Conservation (phyloP, 2,329 filamentous ascomycete species). For the Fusarium hostae region DNA sequence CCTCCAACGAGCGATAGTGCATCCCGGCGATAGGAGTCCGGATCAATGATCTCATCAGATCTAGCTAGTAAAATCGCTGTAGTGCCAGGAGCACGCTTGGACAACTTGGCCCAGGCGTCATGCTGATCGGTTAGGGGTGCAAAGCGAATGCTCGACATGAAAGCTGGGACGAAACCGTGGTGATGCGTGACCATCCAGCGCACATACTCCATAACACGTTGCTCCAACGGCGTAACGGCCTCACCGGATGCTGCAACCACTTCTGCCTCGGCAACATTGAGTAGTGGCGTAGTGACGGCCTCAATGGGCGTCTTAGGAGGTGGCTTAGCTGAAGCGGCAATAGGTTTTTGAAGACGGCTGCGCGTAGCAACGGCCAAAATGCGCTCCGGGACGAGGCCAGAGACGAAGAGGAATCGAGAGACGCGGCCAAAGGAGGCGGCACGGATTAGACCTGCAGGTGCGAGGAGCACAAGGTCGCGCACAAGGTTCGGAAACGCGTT, state of each 20-base stretch:
- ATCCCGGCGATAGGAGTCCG: constrained; percentile 60
- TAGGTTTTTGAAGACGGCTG: constrained; percentile 60
- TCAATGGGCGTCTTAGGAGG: constrained; percentile 41
- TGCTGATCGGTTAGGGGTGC: constrained; percentile 66
- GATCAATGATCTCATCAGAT: constrained; percentile 63
- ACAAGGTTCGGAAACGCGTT: constrained; percentile 77
- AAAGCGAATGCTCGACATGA: constrained; percentile 67
- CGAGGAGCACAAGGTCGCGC: constrained; percentile 77
- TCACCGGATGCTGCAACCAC: constrained; percentile 46
- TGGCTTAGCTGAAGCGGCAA: constrained; percentile 52
- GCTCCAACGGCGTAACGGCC: constrained; percentile 55
- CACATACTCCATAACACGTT: constrained; percentile 61
- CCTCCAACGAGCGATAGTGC: constrained; percentile 64
- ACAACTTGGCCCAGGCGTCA: constrained; percentile 61
- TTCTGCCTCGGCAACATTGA: constrained; percentile 58
- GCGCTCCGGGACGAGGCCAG: constrained; percentile 64
- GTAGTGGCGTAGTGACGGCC: constrained; percentile 17
- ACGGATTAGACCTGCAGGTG: constrained; percentile 79
- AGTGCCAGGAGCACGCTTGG: constrained; percentile 54
- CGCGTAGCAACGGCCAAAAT: constrained; percentile 61
- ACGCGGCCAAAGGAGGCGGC: constrained; percentile 62
- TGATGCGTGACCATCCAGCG: constrained; percentile 69
- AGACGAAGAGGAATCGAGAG: constrained; percentile 64
- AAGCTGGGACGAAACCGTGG: constrained; percentile 67
- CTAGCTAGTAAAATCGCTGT: constrained; percentile 64